Base-by-base conservation (phyloP, 2,329 filamentous ascomycete genomes). In the Colletotrichum scovillei region DNA sequence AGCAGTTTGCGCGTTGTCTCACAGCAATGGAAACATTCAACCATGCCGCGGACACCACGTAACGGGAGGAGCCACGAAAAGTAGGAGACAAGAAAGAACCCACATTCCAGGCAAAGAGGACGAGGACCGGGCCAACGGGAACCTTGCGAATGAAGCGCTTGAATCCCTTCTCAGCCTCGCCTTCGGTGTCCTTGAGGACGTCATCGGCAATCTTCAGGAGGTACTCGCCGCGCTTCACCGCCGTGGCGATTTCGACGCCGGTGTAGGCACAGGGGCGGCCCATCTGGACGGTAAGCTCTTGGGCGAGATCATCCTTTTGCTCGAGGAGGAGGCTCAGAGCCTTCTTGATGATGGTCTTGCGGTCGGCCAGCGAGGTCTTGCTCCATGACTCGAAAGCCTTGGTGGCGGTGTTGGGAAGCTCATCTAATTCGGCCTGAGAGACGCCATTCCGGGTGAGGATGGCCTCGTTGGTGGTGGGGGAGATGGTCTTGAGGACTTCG, bases 91-190 rank as follows among this genome's bases (percentile, higher is more conserved):
- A 42, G 19, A 42, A 11, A 35, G 32, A 35, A 83, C 94, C 85
- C 84, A 97, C 95, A 85, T 98, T 98, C 96, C 96, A 98, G 0
- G 96, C 93, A 84, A 98, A 98, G 74, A 98, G 91, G 76, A 98
- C 89, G 72, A 98, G 88, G 19, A 97, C 93, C 12, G 95, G 95
- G 0, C 96, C 96, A 65, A 98, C 90, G 0, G 96, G 94, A 9
- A 94, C 90, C 84, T 97, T 97, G 81, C 92, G 92, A 80, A 98
- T 95, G 80, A 94, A 98, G 76, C 96, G 90, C 85, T 92, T 95
- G 87, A 98, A 98, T 0, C 96, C 95, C 79, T 93, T 90, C 84
- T 98, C 95, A 2, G 90, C 84, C 81, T 97, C 94, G 9, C 95
- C 95, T 35, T 93, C 90, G 0, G 94, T 95, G 78, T 97, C 93